Conservation (phyloP, 805 yeast species). For the Wickerhamomyces xylosicus region DNA sequence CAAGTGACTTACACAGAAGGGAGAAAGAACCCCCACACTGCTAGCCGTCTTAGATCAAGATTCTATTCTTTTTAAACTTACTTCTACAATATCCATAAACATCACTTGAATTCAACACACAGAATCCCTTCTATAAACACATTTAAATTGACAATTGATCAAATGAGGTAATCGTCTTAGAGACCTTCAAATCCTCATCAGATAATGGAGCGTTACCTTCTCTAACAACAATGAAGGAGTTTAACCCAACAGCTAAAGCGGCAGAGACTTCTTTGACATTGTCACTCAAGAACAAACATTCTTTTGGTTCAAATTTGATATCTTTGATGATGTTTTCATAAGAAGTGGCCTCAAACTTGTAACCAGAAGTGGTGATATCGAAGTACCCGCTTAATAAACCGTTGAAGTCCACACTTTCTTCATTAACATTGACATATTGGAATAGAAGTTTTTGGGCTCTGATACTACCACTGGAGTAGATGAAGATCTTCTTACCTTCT, state of each 20-base stretch:
- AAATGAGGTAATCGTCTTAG: neutral
- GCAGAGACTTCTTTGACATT: constrained; percentile 71
- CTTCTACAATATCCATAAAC: too few species aligned
- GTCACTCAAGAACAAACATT: constrained; percentile 67
- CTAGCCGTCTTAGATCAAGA: too few species aligned
- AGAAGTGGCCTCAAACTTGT: constrained; percentile 46
- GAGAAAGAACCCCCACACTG: too few species aligned
- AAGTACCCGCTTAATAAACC: constrained; percentile 53
- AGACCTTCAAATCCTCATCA: constrained; percentile 19
- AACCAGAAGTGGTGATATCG: constrained; percentile 80
- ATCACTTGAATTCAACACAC: too few species aligned
- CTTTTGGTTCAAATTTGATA: constrained; percentile 23
- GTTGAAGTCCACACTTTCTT: constrained; percentile 39
- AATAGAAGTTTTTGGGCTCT: constrained; percentile 79
- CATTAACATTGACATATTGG: constrained; percentile 40
- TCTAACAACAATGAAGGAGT: constrained; percentile 48
- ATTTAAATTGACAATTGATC: neutral
- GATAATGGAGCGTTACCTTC: constrained; percentile 61
- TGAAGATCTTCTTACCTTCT: constrained; percentile 33
- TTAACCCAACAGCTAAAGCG: constrained; percentile 56
- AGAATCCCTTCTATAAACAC: too few species aligned
- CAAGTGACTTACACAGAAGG: too few species aligned
- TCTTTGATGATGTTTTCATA: constrained; percentile 43
- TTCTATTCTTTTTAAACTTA: too few species aligned
- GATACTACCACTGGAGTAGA: constrained; percentile 86